Percentiles rank a stretch among this genome's conserved stretches.
phyloP scores from a whole-genome alignment of 768 basidiomycete genomes.

The Boletus subparvulus region DNA sequence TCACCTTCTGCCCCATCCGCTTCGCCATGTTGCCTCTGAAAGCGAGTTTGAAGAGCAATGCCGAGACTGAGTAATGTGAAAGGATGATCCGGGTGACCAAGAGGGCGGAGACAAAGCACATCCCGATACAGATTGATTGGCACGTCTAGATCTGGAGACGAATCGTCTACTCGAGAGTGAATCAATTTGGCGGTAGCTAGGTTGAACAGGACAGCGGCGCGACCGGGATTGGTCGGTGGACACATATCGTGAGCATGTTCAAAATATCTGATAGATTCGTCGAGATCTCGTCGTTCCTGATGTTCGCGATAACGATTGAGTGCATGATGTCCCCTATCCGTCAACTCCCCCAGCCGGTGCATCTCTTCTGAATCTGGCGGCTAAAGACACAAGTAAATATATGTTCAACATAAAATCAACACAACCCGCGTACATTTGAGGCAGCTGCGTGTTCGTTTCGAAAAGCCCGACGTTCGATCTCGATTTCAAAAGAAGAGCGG shows the following conservation, averaged over 20 bases:
- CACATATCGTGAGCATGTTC: conserved; percentile 11
- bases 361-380: background rate
- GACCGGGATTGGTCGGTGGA: conserved; percentile 14
- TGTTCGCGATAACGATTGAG: background rate
- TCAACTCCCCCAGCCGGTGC: background rate
- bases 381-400: background rate
- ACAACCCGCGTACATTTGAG: background rate
- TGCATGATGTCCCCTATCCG: background rate
- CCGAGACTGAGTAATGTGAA: background rate
- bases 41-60: conserved; percentile 6
- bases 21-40: background rate
- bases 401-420: background rate
- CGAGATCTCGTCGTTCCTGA: conserved; percentile 5
- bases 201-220: conserved; percentile 9
- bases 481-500: too few species aligned
- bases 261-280: conserved; percentile 19
- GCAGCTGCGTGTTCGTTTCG: too few species aligned
- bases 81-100: too few species aligned
- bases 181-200: conserved; percentile 1
- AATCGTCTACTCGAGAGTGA: too few species aligned
- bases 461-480: too few species aligned
- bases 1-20: conserved; percentile 9
- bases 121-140: too few species aligned
- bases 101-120: too few species aligned
- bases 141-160: too few species aligned